Evolutionary conservation across 192 early-diverging fungal genomes (phyloP), one percentile per base, ranked within the genome.

Genomic region (Coemansia aciculifera): DNA sequence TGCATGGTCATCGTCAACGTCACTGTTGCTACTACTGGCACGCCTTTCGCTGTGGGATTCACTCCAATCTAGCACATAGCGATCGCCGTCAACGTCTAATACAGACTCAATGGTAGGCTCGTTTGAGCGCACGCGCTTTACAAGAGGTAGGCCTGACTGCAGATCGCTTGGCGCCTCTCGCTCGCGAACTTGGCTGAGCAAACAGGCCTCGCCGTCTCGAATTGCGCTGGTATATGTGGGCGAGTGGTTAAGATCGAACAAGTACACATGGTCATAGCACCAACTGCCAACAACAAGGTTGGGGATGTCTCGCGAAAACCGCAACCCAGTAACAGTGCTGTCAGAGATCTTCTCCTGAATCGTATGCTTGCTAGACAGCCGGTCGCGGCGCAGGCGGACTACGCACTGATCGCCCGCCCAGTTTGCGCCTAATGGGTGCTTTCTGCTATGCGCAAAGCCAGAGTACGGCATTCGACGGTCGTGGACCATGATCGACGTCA

Each of bases 201-300:
- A 21, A 29, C 42, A 11, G 17, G 38, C n/a, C 13, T 5, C 32
- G 13, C 39, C 23, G 27, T 39, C 40, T 42, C 40, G 42, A 7
- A 66, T 19, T 15, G 75, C 71, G 34, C 46, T 48, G 15, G 56
- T 65, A 40, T 74, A 79, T 12, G 69, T 57, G 9, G 43, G 63
- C 34, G 72, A 78, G 23, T 59, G 52, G 24, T 74, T 72, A 19
- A 87, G 79, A 54, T 89, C 78, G 75, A 89, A 89, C 34, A 88
- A 43, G 59, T 88, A 88, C 3, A 87, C 72, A 29, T 68, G 62
- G 48, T 84, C 79, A 5, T 81, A 81, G 66, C 81, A 81, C 88
- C 88, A 89, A 38, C 85, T 88, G 7, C 85, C 87, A 39, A 88
- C 48, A 13, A 89, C 63, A 44, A 86, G 72, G 40, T 72, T 64